These are phyloP conservation scores for Coemansia sp. DNA, from an alignment of 192 early-diverging fungal genomes.

Conservation along the genomic window DNA sequence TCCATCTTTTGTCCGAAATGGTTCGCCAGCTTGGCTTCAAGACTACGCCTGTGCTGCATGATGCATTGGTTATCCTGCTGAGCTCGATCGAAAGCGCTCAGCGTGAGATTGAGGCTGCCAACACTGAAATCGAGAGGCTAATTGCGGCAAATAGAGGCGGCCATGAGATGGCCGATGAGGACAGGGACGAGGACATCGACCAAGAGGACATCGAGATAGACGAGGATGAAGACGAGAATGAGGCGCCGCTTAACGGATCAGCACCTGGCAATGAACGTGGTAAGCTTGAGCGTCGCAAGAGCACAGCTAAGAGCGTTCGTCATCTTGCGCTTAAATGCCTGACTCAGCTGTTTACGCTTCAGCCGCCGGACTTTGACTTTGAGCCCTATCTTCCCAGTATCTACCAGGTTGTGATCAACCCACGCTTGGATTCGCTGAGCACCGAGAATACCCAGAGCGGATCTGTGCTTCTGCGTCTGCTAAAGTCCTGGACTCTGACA, in stretches of 20 bases:
- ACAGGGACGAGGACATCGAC: slow-evolving; percentile 6
- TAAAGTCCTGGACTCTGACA: slow-evolving; percentile 74
- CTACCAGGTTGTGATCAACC: slow-evolving; percentile 68
- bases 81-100: slow-evolving; percentile 73
- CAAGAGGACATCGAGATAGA: slow-evolving; percentile 5
- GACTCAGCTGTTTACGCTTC: slow-evolving; percentile 65
- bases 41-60: slow-evolving; percentile 69
- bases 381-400: slow-evolving; percentile 72
- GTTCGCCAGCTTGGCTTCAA: slow-evolving; percentile 79
- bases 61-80: slow-evolving; percentile 72
- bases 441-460: slow-evolving; percentile 88
- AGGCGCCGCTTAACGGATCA: not conserved
- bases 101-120: slow-evolving; percentile 49
- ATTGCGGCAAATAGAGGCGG: slow-evolving; percentile 20
- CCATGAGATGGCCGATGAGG: slow-evolving; percentile 6
- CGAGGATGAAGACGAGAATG: slow-evolving; percentile 13
- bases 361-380: slow-evolving; percentile 72
- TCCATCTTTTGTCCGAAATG: slow-evolving; percentile 76
- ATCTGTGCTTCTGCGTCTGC: slow-evolving; percentile 73
- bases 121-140: slow-evolving; percentile 34
- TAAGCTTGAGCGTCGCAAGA: slow-evolving; percentile 24
- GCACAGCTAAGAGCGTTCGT: slow-evolving; percentile 54
- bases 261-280: not conserved
- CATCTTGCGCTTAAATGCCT: slow-evolving; percentile 73
- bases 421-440: slow-evolving; percentile 68